These are phyloP conservation scores for Collybia sordida DNA, from an alignment of 768 basidiomycete species.

Conservation along the genomic window DNA sequence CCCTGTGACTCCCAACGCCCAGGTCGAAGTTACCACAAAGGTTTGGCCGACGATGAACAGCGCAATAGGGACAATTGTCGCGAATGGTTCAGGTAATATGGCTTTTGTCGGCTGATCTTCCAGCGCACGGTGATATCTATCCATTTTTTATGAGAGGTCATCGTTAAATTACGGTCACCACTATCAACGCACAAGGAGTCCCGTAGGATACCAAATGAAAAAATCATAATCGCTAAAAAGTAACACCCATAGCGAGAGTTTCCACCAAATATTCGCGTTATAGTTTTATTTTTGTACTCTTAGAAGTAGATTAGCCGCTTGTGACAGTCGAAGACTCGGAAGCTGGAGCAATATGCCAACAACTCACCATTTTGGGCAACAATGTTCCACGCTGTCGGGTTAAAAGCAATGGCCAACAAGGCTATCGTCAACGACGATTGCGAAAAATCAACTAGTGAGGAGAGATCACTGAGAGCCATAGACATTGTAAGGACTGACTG, in stretches of 20 bases:
- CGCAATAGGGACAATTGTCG: constrained; percentile 55
- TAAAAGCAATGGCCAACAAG: constrained; percentile 77
- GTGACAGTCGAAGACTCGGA: constrained; percentile 1
- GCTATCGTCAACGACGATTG: constrained; percentile 67
- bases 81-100: constrained; percentile 64
- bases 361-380: constrained; percentile 85
- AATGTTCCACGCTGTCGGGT: constrained; percentile 95
- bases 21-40: constrained; percentile 89
- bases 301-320: neutral
- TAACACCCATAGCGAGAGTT: constrained; percentile 80
- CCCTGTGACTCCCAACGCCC: constrained; percentile 89
- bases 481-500: constrained; percentile 12
- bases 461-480: constrained; percentile 6
- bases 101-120: constrained; percentile 69
- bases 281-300: constrained; percentile 81
- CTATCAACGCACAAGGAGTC: constrained; percentile 71
- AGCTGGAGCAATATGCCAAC: neutral
- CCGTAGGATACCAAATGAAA: constrained; percentile 80
- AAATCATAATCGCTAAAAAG: constrained; percentile 81
- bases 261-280: constrained; percentile 81
- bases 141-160: neutral
- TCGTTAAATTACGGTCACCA: too few relatives aligned
- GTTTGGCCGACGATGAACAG: constrained; percentile 75
- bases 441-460: constrained; percentile 53
- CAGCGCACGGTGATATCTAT: constrained; percentile 76